These are phyloP conservation scores for Globisporangium viniferum DNA, from an alignment of 352 stramenopile species.

Conservation along the genomic window DNA sequence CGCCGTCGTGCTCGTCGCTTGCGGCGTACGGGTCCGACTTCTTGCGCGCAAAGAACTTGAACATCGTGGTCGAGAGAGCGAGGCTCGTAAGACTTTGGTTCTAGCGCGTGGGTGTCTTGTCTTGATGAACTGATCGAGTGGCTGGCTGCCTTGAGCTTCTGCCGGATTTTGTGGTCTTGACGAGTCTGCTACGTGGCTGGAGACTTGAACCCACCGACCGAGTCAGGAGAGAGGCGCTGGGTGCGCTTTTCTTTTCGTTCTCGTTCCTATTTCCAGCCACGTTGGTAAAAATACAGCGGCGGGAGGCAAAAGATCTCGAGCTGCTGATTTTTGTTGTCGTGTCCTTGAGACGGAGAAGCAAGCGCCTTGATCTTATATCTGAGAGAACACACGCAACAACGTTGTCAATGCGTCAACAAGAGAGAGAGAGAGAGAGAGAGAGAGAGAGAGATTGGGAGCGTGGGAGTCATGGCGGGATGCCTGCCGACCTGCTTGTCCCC, in stretches of 20 bases:
- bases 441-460: too few species aligned
- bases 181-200: neutral
- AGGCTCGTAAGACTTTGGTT: neutral
- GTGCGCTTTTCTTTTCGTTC: neutral
- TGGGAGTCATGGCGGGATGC: too few species aligned
- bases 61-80: neutral
- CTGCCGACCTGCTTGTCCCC: neutral
- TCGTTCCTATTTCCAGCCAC: neutral
- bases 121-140: neutral
- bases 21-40: neutral
- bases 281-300: neutral
- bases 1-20: neutral
- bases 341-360: neutral
- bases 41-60: conserved; percentile 10
- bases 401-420: too few species aligned
- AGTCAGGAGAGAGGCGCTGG: neutral
- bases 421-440: too few species aligned
- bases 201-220: neutral
- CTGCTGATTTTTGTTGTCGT: neutral
- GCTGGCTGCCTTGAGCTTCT: neutral
- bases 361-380: too few species aligned
- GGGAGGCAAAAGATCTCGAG: neutral
- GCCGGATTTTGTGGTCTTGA: neutral
- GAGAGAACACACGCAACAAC: too few species aligned
- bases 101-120: neutral